Conservation (phyloP, 108 stramenopile species). For the Fragilaria crotonensis region DNA sequence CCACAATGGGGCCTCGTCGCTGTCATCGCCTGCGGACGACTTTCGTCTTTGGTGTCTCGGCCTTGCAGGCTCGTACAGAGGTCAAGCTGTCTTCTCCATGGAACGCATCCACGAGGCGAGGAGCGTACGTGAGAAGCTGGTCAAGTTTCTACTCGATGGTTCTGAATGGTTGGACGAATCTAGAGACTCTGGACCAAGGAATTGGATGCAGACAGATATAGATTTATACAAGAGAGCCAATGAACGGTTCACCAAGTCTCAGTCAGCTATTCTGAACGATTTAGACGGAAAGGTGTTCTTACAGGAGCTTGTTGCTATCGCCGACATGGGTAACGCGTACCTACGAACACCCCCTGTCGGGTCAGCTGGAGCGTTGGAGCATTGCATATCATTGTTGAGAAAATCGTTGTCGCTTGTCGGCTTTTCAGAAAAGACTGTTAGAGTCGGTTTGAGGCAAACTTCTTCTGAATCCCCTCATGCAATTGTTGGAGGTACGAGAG, state of each 20-base stretch:
- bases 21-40: conserved; percentile 65
- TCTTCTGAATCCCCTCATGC: neutral
- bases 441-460: conserved; percentile 33
- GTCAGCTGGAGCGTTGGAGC: conserved; percentile 33
- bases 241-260: conserved; percentile 13
- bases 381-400: conserved; percentile 36
- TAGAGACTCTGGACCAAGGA: conserved; percentile 6
- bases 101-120: conserved; percentile 56
- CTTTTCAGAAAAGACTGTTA: conserved; percentile 46
- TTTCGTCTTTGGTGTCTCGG: conserved; percentile 86
- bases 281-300: conserved; percentile 60
- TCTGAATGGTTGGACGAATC: conserved; percentile 37
- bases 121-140: conserved; percentile 39
- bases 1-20: conserved; percentile 3
- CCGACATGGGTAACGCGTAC: conserved; percentile 38
- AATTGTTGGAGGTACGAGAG: conserved; percentile 12
- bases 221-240: conserved; percentile 26
- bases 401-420: conserved; percentile 52
- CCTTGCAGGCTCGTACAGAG: conserved; percentile 69
- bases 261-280: conserved; percentile 36
- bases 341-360: neutral
- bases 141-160: conserved; percentile 59
- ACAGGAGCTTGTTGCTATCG: conserved; percentile 35
- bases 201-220: conserved; percentile 42
- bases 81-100: conserved; percentile 60